Percentiles rank a stretch among this genome's conserved stretches.
Conservation (phyloP, 169 alveolate species). For the Cryptosporidium viatorum region DNA sequence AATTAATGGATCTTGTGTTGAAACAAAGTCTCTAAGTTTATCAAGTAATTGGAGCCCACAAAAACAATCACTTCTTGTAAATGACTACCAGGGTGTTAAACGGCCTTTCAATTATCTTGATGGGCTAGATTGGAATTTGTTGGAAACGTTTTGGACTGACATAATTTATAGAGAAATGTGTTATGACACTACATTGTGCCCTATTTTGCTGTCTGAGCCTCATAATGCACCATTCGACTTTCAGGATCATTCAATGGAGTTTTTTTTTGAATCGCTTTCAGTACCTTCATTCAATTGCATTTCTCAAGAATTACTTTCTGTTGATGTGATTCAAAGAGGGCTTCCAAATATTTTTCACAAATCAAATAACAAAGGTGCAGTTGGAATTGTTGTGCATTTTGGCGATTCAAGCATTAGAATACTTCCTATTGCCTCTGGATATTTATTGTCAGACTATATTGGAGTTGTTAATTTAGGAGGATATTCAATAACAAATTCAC, state of each 20-base stretch:
- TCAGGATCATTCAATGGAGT: constrained; percentile 71
- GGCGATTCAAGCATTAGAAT: constrained; percentile 65
- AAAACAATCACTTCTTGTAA: constrained; percentile 13
- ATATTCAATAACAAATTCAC: constrained; percentile 22
- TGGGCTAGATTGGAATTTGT: constrained; percentile 65
- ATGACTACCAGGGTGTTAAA: constrained; percentile 1
- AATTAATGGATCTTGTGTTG: not conserved
- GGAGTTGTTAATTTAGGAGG: constrained; percentile 58
- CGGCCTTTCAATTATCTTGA: constrained; percentile 42
- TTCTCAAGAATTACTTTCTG: constrained; percentile 57
- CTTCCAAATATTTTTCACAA: constrained; percentile 45
- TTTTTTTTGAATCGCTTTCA: constrained; percentile 55
- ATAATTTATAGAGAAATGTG: constrained; percentile 49
- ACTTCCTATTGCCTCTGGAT: constrained; percentile 73
- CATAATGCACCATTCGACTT: constrained; percentile 74
- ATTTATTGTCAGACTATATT: constrained; percentile 42
- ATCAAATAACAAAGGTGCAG: constrained; percentile 36
- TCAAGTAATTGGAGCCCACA: not conserved
- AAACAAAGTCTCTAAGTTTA: not conserved
- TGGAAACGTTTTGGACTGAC: constrained; percentile 74
- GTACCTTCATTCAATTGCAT: constrained; percentile 48
- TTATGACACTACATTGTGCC: constrained; percentile 25
- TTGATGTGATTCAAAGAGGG: constrained; percentile 41
- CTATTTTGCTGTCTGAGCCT: constrained; percentile 58
- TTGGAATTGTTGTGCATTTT: constrained; percentile 35